Percentiles rank a stretch among this genome's conserved stretches.
These are phyloP conservation scores for Aspergillus luchuensis DNA, from an alignment of 2,329 filamentous ascomycete genomes.

Conservation along the genomic window DNA sequence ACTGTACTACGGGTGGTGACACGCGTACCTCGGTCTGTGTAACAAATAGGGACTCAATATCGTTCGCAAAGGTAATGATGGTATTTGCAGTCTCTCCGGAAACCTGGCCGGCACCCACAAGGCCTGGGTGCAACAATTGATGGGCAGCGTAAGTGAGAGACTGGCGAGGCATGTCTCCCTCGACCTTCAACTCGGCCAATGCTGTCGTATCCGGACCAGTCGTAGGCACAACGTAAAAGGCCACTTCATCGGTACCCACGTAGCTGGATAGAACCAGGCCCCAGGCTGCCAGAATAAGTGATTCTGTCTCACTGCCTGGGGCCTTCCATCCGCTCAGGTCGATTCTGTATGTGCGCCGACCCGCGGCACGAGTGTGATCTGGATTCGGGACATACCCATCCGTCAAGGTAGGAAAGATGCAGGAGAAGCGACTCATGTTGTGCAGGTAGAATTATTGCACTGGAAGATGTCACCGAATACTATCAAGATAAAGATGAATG, in stretches of 20 bases:
- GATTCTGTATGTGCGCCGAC: not conserved
- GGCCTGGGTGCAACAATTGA: not conserved
- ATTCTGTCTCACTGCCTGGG: not conserved
- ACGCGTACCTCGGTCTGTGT: not conserved
- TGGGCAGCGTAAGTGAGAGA: not conserved
- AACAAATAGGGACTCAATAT: not conserved
- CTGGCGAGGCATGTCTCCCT: not conserved
- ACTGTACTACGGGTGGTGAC: not conserved
- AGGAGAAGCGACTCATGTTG: not conserved
- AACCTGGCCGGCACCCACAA: not conserved
- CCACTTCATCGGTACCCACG: not conserved
- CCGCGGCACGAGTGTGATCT: not conserved
- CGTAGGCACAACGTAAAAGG: not conserved
- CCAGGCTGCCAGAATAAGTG: not conserved
- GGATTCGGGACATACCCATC: not conserved
- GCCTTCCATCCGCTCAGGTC: not conserved
- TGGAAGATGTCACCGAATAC: no score
- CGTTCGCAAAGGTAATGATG: not conserved
- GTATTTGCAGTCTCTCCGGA: not conserved
- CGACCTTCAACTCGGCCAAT: not conserved
- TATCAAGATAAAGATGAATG: no score
- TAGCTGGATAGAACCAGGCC: not conserved
- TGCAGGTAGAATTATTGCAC: not conserved
- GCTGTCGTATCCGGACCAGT: not conserved
- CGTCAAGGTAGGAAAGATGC: not conserved